Conservation (phyloP, 2,329 filamentous ascomycete species). For the Fusarium xyrophilum region DNA sequence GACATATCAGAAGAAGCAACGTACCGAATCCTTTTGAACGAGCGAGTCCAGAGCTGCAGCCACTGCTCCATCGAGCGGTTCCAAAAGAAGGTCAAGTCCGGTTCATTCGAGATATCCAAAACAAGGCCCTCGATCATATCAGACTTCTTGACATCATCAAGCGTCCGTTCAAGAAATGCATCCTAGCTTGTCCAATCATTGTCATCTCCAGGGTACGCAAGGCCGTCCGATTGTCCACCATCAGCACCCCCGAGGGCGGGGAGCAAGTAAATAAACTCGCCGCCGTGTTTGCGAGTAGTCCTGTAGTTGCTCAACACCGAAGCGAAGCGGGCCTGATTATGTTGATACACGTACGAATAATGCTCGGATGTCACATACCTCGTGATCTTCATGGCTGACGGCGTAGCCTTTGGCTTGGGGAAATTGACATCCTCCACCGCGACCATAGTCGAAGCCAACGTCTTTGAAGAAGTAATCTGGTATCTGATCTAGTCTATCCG, state of each 20-base stretch:
- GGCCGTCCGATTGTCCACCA: conserved; percentile 46
- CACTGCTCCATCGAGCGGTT: conserved; percentile 22
- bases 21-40: conserved; percentile 29
- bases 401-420: conserved; percentile 7
- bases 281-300: conserved; percentile 45
- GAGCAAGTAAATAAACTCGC: conserved; percentile 53
- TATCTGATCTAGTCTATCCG: conserved; percentile 19
- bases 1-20: accelerated
- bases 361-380: not conserved
- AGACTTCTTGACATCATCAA: conserved; percentile 49
- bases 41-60: conserved; percentile 23
- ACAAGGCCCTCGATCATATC: conserved; percentile 48
- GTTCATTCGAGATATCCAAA: conserved; percentile 63
- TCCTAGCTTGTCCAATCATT: conserved; percentile 57
- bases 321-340: not conserved
- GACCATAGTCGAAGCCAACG: conserved; percentile 22
- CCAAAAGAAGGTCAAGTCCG: conserved; percentile 47
- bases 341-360: accelerated
- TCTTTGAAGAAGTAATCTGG: conserved; percentile 13
- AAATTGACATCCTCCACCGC: conserved; percentile 21
- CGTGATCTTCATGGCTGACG: not conserved
- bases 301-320: conserved; percentile 22
- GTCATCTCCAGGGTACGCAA: conserved; percentile 56
- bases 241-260: conserved; percentile 59
- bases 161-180: conserved; percentile 49